These are phyloP conservation scores for Lophiotrema nucula DNA, from an alignment of 495 filamentous ascomycete genomes.

Conservation along the genomic window DNA sequence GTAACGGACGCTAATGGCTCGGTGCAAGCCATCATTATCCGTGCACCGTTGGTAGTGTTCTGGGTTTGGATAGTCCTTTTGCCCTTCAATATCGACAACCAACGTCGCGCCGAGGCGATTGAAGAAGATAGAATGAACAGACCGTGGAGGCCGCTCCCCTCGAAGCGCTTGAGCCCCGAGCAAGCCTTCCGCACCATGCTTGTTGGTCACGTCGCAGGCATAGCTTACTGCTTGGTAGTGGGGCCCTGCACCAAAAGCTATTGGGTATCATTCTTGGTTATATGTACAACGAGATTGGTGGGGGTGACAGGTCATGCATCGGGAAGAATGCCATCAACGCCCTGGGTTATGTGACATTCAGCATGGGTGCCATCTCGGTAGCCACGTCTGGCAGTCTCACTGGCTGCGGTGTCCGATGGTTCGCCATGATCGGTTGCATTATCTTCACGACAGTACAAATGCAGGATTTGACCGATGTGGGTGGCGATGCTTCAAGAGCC, in stretches of 20 bases:
- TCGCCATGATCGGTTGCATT: not conserved
- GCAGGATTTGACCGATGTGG: not conserved
- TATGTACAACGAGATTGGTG: not conserved
- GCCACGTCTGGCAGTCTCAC: not conserved
- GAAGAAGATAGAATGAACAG: not conserved
- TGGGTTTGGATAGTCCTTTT: not conserved
- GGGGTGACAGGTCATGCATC: not conserved
- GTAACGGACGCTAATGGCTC: not conserved
- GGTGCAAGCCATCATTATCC: not conserved
- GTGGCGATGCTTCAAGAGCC: not conserved
- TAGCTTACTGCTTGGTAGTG: not conserved
- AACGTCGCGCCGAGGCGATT: not conserved
- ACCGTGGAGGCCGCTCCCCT: constrained; percentile 1
- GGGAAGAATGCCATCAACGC: not conserved
- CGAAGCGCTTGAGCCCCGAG: not conserved
- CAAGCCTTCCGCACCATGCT: not conserved
- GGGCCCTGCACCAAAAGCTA: not conserved
- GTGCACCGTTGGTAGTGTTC: not conserved
- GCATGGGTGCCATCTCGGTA: not conserved
- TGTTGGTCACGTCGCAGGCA: not conserved
- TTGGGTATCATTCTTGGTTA: not conserved
- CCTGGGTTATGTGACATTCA: not conserved
- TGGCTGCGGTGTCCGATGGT: not conserved
- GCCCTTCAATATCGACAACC: constrained; percentile 7
- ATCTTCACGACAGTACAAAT: not conserved